Evolutionary conservation across 495 filamentous ascomycete genomes (phyloP).

Genomic region (Aspergillus mulundensis): DNA sequence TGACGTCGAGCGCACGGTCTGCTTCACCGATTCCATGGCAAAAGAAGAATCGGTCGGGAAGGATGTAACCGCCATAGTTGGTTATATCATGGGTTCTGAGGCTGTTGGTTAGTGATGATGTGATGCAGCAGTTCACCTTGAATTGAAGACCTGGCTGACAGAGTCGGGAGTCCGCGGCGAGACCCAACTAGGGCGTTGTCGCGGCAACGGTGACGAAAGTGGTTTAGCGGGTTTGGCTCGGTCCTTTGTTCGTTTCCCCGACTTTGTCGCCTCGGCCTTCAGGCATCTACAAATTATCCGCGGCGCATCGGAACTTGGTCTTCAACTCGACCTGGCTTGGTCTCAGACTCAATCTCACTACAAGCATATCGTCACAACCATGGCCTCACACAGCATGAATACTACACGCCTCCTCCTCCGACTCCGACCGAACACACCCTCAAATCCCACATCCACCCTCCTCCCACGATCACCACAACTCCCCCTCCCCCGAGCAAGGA

Average conservation of each 20-base stretch:
- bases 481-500: background rate
- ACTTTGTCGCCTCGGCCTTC: constrained; percentile 4
- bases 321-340: background rate
- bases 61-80: constrained; percentile 38
- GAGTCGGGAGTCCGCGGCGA: constrained; percentile 13
- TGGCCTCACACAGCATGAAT: constrained; percentile 9
- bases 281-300: constrained; percentile 13
- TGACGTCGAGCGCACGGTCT: constrained; percentile 43
- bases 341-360: background rate
- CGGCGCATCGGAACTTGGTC: background rate
- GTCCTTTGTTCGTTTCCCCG: background rate
- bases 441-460: background rate
- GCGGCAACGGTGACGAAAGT: constrained; percentile 29
- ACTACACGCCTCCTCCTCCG: constrained; percentile 2
- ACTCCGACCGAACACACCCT: background rate
- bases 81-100: background rate
- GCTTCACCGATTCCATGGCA: constrained; percentile 41
- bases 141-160: background rate
- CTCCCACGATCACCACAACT: background rate
- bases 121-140: background rate
- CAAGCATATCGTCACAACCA: background rate
- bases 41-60: constrained; percentile 30
- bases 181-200: constrained; percentile 30
- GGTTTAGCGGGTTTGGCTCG: constrained; percentile 19
- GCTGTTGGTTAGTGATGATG: background rate